A percentile compares a stretch with the other conserved stretches of the same genome.
Evolutionary conservation across 768 basidiomycete genomes (phyloP).

Genomic region (Mrakia frigida): DNA sequence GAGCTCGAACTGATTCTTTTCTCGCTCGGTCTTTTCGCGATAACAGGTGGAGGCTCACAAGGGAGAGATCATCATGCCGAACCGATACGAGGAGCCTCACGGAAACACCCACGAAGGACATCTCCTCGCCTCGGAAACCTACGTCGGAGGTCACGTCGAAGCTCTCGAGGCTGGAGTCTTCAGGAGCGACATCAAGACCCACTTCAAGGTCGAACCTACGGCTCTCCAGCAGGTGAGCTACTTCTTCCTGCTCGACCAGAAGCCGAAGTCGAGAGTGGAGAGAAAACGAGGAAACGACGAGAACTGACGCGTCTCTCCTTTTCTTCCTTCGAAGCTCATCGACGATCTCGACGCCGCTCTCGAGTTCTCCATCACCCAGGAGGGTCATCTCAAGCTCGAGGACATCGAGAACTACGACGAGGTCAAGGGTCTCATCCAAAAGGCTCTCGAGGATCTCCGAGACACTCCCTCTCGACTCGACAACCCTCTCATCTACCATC

Average conservation of each 20-base stretch:
- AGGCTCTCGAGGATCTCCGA: slow-evolving; percentile 77
- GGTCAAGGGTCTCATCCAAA: slow-evolving; percentile 71
- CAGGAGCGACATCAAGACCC: slow-evolving; percentile 85
- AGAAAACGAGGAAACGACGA: background rate
- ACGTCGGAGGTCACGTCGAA: slow-evolving; percentile 98
- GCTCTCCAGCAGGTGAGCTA: slow-evolving; percentile 70
- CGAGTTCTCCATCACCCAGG: slow-evolving; percentile 78
- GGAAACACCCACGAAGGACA: slow-evolving; percentile 93
- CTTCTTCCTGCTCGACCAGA: no score
- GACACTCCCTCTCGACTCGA: slow-evolving; percentile 84
- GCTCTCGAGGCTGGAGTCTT: slow-evolving; percentile 98
- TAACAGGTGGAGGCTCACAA: slow-evolving; percentile 88
- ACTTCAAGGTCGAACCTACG: slow-evolving; percentile 87
- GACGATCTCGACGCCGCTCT: slow-evolving; percentile 89
- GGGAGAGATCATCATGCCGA: slow-evolving; percentile 92
- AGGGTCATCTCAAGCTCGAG: slow-evolving; percentile 65
- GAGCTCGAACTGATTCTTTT: background rate
- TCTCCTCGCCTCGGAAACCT: slow-evolving; percentile 92
- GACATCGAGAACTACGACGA: slow-evolving; percentile 92
- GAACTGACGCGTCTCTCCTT: background rate
- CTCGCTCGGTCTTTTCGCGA: background rate
- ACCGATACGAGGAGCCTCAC: slow-evolving; percentile 87
- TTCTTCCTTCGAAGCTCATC: slow-evolving; percentile 62
- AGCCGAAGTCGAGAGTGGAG: background rate
- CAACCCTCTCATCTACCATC: slow-evolving; percentile 92